A percentile compares a stretch with the other conserved stretches of the same genome.
Conservation (phyloP, 2,329 filamentous ascomycete species). For the Calonectria naviculata region DNA sequence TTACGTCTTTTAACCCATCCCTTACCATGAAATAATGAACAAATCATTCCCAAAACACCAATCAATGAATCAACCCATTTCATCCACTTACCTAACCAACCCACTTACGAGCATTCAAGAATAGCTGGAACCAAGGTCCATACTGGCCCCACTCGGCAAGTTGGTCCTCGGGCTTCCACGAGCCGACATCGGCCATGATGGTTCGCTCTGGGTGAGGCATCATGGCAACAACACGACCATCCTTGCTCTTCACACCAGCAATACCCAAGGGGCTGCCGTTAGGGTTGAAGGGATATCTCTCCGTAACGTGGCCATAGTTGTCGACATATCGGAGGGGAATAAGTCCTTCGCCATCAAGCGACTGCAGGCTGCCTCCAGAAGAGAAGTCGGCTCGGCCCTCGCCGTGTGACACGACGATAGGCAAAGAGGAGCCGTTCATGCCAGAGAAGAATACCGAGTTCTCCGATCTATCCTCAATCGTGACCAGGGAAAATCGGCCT, state of each 20-base stretch:
- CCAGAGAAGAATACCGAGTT: constrained; percentile 42
- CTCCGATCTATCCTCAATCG: constrained; percentile 35
- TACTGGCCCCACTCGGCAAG: constrained; percentile 79
- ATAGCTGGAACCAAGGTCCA: constrained; percentile 87
- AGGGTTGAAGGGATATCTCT: constrained; percentile 86
- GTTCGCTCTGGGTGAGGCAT: constrained; percentile 98
- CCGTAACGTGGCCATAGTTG: constrained; percentile 79
- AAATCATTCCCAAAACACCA: constrained; percentile 17
- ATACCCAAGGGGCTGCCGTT: constrained; percentile 88
- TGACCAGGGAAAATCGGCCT: constrained; percentile 41
- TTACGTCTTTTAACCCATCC: constrained; percentile 4
- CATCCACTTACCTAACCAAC: constrained; percentile 65
- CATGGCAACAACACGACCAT: constrained; percentile 86
- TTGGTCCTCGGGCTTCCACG: constrained; percentile 73
- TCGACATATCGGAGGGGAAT: constrained; percentile 88
- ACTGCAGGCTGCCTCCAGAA: constrained; percentile 60
- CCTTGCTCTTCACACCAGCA: constrained; percentile 79
- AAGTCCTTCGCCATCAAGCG: constrained; percentile 73
- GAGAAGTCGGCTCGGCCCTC: constrained; percentile 82
- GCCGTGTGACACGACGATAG: constrained; percentile 42
- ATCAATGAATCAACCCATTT: constrained; percentile 15
- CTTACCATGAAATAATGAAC: constrained; percentile 15
- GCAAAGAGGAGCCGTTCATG: constrained; percentile 39
- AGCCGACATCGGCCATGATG: constrained; percentile 81
- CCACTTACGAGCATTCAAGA: constrained; percentile 89